Conservation (phyloP, 257 asterid genomes). For the Capsicum pubescens region DNA sequence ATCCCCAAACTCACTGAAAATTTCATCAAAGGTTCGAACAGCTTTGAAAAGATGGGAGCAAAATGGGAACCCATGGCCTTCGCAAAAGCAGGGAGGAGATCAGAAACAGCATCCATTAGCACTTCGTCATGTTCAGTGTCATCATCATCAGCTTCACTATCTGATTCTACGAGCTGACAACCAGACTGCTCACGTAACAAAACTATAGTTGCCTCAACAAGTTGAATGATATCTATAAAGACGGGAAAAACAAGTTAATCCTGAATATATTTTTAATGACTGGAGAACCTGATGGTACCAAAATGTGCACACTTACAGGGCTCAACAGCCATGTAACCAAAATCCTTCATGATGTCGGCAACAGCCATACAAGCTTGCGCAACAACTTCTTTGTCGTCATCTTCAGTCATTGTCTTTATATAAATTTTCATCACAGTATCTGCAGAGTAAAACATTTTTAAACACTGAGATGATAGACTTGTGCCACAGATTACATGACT, state of each 20-base stretch:
- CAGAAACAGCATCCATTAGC: conserved; percentile 99
- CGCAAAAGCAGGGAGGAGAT: conserved; percentile 96
- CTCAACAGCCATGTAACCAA: conserved; percentile 85
- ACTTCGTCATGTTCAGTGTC: conserved; percentile 93
- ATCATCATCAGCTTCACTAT: conserved; percentile 80
- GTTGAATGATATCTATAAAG: conserved; percentile 62
- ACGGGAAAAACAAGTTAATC: background rate
- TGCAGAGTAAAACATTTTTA: conserved; percentile 39
- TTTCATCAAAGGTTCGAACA: conserved; percentile 89
- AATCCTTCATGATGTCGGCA: conserved; percentile 81
- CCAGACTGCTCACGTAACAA: conserved; percentile 82
- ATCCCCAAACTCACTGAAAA: conserved; percentile 65
- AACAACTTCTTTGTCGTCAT: conserved; percentile 98
- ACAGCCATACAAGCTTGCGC: conserved; percentile 93
- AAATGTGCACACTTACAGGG: conserved; percentile 69
- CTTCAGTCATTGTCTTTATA: conserved; percentile 82
- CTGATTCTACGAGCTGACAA: conserved; percentile 88
- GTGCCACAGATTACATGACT: conserved; percentile 1
- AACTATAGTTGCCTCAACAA: conserved; percentile 77
- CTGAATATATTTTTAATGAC: background rate
- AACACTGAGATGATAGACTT: background rate
- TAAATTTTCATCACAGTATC: conserved; percentile 84
- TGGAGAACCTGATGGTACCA: conserved; percentile 30
- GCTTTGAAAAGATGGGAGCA: conserved; percentile 76
- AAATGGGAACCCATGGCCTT: conserved; percentile 89